Base-by-base conservation (phyloP, 2,329 filamentous ascomycete genomes). In the Nannizziopsis arthrosporioides region DNA sequence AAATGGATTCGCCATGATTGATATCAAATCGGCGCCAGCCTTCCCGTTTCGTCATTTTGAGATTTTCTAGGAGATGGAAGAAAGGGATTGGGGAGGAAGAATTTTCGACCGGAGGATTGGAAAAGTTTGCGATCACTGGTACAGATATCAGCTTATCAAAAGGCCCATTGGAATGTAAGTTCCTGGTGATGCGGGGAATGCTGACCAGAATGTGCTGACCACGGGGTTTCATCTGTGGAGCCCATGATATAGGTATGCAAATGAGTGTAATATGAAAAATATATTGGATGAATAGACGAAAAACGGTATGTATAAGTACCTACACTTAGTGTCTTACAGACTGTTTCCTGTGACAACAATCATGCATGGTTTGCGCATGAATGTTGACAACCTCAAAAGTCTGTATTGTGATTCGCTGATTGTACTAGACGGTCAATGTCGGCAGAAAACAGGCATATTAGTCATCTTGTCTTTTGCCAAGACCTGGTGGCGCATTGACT, bases 21-120 rank as follows among this genome's bases (percentile, higher is more conserved):
- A 98, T 87, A 35, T 80, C 81, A 63, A 95, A 95, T 34, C 92
- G 80, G 48, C 85, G 79, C 92, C 92, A 98, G 55, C 92, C 92
- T 68, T 95, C 92, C 52, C 92, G 84, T 67, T 94, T 93, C 53
- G 85, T 94, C 6, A 89, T 95, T 77, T 98, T 98, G 49, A 98
- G 77, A 43, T 85, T 84, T 67, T 94, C 85, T 54, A 98, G 78
- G 52, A 95, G 75, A 71, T 98, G 92, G 68, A 98, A 94, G 73
- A 95, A 96, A 31, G 88, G 79, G 9, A 96, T 64, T 0, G 90
- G 89, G 0, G 88, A 92, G 51, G 72, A 66, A 6, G 84, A 76
- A 48, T 77, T 73, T 56, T 81, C 73, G 18, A 68, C 59, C 1
- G 77, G 77, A n/a, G 74, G 76, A 51, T 75, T 73, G 22, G 76